Evolutionary conservation across 768 basidiomycete genomes (phyloP), one percentile per base, ranked within the genome.

Genomic region (Omphalotus guepiniiformis): DNA sequence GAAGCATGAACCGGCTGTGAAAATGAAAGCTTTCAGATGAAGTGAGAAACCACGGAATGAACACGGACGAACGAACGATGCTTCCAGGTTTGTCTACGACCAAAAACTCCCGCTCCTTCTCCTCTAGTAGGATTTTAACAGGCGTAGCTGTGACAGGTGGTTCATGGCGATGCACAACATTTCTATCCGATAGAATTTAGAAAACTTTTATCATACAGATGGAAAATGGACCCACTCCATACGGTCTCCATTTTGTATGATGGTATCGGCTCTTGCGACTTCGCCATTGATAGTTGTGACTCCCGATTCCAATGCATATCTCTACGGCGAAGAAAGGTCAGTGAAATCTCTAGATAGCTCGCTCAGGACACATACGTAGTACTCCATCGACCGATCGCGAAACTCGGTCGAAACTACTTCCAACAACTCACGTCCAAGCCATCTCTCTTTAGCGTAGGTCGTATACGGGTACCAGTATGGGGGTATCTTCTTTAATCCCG

Each of bases 21-120:
- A 19, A 37, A 51, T 6, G 18, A 15, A 25, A 58, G 29, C n/a
- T n/a, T 47, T 46, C 38, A 27, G 34, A 26, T 46, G 47, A 47
- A 47, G 49, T 45, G 23, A 59, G 32, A 48, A 44, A 35, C 23
- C 29, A 23, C 48, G 45, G 49, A 46, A 47, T 48, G 29, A 32
- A 39, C 44, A 23, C 26, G 48, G 43, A 50, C 43, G 37, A 54
- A 80, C 93, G 67, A 64, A 96, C 94, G 61, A 97, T 91, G 62
- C 88, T 89, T 27, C 95, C 95, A 2, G 95, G 95, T 72, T 99
- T 99, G 59, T 97, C 87, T 23, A 99, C 87, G 12, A 97, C 88
- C 28, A 98, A 80, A 51, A 95, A 93, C 53, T 85, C 78, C 19
- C 84, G 80, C 54, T 89, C 81, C 12, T 71, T 72, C 61, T 97